phyloP scores from a whole-genome alignment of 1,284 basidiomycete species.

The Omphalotus olearius region DNA sequence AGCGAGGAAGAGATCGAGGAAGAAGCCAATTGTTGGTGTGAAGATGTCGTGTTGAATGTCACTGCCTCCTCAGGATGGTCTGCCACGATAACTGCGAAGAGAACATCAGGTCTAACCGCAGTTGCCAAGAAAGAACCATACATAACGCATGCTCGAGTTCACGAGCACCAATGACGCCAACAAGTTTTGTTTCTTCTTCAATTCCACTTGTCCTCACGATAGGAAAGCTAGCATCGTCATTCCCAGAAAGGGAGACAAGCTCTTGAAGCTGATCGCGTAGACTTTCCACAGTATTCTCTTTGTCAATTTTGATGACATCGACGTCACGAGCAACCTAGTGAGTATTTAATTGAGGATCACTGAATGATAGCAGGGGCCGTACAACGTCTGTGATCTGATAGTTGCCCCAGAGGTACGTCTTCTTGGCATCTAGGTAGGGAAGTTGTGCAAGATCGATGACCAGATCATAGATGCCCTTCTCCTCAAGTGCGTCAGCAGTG shows the following conservation, averaged over 20 bases:
- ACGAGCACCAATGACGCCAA: slow-evolving; percentile 91
- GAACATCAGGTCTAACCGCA: slow-evolving; percentile 16
- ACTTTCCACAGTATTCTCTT: slow-evolving; percentile 65
- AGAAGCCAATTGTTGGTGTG: slow-evolving; percentile 38
- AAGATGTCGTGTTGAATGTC: slow-evolving; percentile 54
- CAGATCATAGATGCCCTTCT: slow-evolving; percentile 93
- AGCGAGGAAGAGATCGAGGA: slow-evolving; percentile 59
- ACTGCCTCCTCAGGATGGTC: slow-evolving; percentile 67
- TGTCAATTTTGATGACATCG: slow-evolving; percentile 64
- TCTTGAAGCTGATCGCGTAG: slow-evolving; percentile 65
- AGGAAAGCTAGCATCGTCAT: slow-evolving; percentile 88
- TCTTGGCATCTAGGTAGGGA: slow-evolving; percentile 89
- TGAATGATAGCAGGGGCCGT: slow-evolving; percentile 24
- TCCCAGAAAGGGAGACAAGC: slow-evolving; percentile 49
- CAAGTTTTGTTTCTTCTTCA: slow-evolving; percentile 54
- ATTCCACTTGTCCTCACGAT: slow-evolving; percentile 52
- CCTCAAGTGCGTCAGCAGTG: slow-evolving; percentile 87
- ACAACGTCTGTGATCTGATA: slow-evolving; percentile 75
- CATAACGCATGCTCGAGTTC: slow-evolving; percentile 94
- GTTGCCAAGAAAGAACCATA: slow-evolving; percentile 33
- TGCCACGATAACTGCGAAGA: slow-evolving; percentile 61
- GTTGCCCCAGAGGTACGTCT: slow-evolving; percentile 83
- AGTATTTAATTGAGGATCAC: not conserved
- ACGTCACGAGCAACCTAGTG: slow-evolving; percentile 59
- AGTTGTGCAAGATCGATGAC: slow-evolving; percentile 80